Percentiles rank a stretch among this genome's conserved stretches.
These are phyloP conservation scores for Microbotryomycetes sp. DNA, from an alignment of 1,284 basidiomycete genomes.

Conservation along the genomic window DNA sequence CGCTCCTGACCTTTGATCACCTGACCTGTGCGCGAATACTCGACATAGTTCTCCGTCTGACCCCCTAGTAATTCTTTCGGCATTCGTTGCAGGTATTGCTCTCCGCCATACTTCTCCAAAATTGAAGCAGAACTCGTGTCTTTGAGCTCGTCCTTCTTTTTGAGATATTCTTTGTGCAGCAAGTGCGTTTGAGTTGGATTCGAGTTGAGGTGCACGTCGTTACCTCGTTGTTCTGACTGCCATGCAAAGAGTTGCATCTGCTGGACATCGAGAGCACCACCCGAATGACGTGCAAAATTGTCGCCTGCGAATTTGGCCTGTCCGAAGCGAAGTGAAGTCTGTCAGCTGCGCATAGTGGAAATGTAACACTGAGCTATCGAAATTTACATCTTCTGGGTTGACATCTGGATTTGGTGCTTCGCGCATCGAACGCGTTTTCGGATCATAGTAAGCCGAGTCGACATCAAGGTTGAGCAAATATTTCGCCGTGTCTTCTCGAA, in stretches of 20 bases:
- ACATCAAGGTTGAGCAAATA: conserved; percentile 96
- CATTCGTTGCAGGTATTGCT: conserved; percentile 77
- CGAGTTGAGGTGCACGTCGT: conserved; percentile 90
- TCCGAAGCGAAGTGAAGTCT: conserved; percentile 11
- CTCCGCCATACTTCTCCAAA: conserved; percentile 86
- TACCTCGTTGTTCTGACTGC: conserved; percentile 88
- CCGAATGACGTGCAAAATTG: conserved; percentile 85
- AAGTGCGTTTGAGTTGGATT: conserved; percentile 94
- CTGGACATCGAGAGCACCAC: conserved; percentile 86
- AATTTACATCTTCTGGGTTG: conserved; percentile 71
- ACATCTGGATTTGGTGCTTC: conserved; percentile 79
- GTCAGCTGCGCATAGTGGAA: conserved; percentile 2
- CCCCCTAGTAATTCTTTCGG: conserved; percentile 85
- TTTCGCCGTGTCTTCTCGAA: conserved; percentile 98
- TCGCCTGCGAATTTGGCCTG: conserved; percentile 90
- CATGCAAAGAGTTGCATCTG: conserved; percentile 92
- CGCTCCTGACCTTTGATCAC: conserved; percentile 87
- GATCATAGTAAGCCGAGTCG: conserved; percentile 96
- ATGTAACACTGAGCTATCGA: not conserved
- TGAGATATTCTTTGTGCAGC: conserved; percentile 78
- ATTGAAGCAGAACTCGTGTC: conserved; percentile 81
- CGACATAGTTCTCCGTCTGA: conserved; percentile 95
- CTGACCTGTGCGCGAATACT: conserved; percentile 88
- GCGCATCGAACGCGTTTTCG: conserved; percentile 98
- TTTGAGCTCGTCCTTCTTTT: conserved; percentile 87